Percentiles rank a stretch among this genome's conserved stretches.
phyloP scores from a whole-genome alignment of 2,329 filamentous ascomycete genomes.

The Scortechinia acanthostroma region DNA sequence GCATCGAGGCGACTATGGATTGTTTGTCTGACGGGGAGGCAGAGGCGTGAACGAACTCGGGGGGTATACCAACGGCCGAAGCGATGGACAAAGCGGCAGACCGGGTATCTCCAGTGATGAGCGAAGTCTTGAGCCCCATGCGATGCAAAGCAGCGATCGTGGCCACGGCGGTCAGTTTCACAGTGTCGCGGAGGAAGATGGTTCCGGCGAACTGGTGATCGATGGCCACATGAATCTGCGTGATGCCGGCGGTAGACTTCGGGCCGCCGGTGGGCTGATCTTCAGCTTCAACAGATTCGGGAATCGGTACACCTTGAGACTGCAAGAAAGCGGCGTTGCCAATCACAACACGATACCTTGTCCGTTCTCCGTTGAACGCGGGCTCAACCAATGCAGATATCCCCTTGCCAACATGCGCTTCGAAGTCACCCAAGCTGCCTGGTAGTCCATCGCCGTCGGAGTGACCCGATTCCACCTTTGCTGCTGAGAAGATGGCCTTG shows the following conservation, averaged over 20 bases:
- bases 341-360: background rate
- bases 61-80: background rate
- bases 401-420: background rate
- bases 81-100: background rate
- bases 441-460: background rate
- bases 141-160: background rate
- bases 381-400: background rate
- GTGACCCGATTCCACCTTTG: background rate
- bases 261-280: background rate
- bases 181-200: background rate
- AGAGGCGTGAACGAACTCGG: background rate
- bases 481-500: background rate
- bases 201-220: background rate
- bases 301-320: background rate
- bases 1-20: background rate
- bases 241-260: background rate
- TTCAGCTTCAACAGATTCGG: background rate
- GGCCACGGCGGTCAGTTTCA: background rate
- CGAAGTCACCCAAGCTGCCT: background rate
- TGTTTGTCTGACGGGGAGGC: background rate
- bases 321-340: background rate
- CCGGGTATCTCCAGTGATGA: background rate
- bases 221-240: conserved; percentile 1
- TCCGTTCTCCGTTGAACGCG: background rate
- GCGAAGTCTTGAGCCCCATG: background rate